Base-by-base conservation (phyloP, 2,329 filamentous ascomycete genomes). In the Coniochaeta sp. region DNA sequence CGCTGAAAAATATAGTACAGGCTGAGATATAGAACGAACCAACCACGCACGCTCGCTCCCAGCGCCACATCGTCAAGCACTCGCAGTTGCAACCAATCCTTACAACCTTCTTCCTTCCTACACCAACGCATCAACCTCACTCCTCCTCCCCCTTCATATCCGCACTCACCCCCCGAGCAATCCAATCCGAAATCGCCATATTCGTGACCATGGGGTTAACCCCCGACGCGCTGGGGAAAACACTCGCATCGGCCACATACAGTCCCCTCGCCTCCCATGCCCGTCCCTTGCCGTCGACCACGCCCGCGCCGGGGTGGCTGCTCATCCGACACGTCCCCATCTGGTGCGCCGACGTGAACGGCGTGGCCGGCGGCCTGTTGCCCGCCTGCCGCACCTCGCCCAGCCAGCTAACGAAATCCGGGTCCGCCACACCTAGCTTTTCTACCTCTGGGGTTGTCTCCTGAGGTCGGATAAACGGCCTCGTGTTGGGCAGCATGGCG, bases 191-290 rank as follows among this genome's bases (percentile, higher is more conserved):
- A 60, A 87, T 77, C 1, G 81, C 81, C 87, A 91, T 89, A 52
- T 74, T 77, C 12, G 87, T 90, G 40, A 91, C 73, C 88, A 92
- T 91, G 12, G 88, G 88, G 64, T 91, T 91, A 27, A 91, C 87
- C 1, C 88, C 88, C 63, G 82, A 89, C 10, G 87, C 86, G 52
- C 79, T 85, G 1, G 86, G 88, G 55, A 91, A 87, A 10, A 89
- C 83, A 64, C 85, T 89, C 42, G 86, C 82, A 65, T 92, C 88
- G 9, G 83, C 81, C 16, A 91, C 81, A 62, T 82, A 89, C 59
- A 91, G 61, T 1, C 77, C 79, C 59, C 82, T 70, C 0, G 73
- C 75, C 1, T 79, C 86, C 85, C 86, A 91, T 6, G 89, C 81
- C 55, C 65, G 72, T 2, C 83, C 82, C 54, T 66, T 69, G 3